Conservation (phyloP, 805 yeast genomes). For the Tetrapisispora nanseiensis region DNA sequence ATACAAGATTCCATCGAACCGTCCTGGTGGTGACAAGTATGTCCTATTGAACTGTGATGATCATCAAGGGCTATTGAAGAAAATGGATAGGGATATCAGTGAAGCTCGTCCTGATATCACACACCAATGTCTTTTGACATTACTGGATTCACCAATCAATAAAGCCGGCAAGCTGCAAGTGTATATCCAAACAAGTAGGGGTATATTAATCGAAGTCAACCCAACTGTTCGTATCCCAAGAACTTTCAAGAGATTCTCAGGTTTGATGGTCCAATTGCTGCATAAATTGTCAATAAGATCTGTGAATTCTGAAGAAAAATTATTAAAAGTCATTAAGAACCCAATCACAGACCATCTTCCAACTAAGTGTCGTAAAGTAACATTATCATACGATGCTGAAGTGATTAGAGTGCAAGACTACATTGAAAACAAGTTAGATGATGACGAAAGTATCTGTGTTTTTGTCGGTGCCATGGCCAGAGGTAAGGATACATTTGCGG, state of each 20-base stretch:
- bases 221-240: conserved; percentile 96
- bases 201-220: conserved; percentile 89
- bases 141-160: conserved; percentile 94
- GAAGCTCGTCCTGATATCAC: conserved; percentile 99
- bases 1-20: conserved; percentile 73
- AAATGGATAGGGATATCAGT: conserved; percentile 94
- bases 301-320: conserved; percentile 89
- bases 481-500: conserved; percentile 95
- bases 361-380: conserved; percentile 86
- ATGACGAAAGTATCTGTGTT: conserved; percentile 91
- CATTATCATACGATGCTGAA: conserved; percentile 86
- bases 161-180: conserved; percentile 96
- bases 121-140: conserved; percentile 89
- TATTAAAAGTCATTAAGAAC: conserved; percentile 88
- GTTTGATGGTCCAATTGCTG: conserved; percentile 92
- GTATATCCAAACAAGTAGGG: conserved; percentile 90
- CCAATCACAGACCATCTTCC: conserved; percentile 97
- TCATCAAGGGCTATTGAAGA: conserved; percentile 89
- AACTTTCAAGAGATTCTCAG: conserved; percentile 95
- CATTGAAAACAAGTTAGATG: conserved; percentile 55
- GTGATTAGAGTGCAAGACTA: conserved; percentile 84
- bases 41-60: conserved; percentile 95
- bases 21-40: conserved; percentile 80
- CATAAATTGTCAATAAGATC: conserved; percentile 89
- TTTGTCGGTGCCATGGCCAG: conserved; percentile 99